Conservation (phyloP, 306 rosid genomes). For the Trifolium pratense region DNA sequence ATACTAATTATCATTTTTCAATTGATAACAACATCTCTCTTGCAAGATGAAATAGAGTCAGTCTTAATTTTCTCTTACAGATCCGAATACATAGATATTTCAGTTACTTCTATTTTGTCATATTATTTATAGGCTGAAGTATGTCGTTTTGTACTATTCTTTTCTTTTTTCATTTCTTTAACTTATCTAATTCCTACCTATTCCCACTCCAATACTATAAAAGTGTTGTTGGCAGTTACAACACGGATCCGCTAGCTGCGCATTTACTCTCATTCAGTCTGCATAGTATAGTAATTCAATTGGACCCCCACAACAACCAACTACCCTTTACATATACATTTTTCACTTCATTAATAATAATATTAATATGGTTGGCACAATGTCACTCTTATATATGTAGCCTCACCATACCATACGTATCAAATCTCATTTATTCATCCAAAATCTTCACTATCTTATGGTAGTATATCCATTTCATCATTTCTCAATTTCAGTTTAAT, state of each 20-base stretch:
- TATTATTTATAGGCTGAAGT: too few relatives aligned
- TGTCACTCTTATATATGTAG: constrained; percentile 31
- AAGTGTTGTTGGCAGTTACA: constrained; percentile 8
- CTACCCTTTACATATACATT: constrained; percentile 18
- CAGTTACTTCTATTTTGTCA: too few relatives aligned
- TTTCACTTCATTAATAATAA: neutral
- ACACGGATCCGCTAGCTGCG: constrained; percentile 19
- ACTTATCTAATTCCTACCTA: too few relatives aligned
- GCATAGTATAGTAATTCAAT: constrained; percentile 1
- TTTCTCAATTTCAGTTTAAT: neutral
- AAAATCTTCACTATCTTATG: constrained; percentile 5
- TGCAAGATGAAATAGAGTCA: too few relatives aligned
- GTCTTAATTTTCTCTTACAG: too few relatives aligned
- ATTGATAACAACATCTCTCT: too few relatives aligned
- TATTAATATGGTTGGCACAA: constrained; percentile 22
- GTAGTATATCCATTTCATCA: neutral
- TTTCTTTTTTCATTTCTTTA: too few relatives aligned
- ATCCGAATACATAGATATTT: too few relatives aligned
- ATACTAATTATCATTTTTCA: too few relatives aligned
- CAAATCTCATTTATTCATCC: constrained; percentile 24
- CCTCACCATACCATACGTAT: neutral
- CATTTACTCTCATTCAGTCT: constrained; percentile 22
- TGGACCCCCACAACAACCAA: constrained; percentile 46
- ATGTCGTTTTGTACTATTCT: too few relatives aligned
- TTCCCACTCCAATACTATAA: too few relatives aligned